Base-by-base conservation (phyloP, 441 rosid species). In the Cnidoscolus chayamansa region DNA sequence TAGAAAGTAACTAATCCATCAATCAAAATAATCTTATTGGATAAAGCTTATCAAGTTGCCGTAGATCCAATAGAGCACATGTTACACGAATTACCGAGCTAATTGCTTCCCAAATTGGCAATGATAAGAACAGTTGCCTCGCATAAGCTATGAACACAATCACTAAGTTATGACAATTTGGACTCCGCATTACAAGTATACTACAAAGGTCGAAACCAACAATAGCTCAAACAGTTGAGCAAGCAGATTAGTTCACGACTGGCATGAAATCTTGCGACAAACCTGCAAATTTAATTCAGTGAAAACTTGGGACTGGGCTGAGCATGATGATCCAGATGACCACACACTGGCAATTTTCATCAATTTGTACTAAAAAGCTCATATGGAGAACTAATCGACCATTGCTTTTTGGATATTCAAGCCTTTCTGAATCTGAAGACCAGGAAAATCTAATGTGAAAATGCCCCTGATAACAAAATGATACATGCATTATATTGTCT, bases 21-120 rank as follows among this genome's bases (percentile, higher is more conserved):
- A 71, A 56, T 75, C 73, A 74, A 76, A 74, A 63, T 50, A 75
- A 73, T 79, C 74, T 74, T 71, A 83, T 76, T 73, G 16, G 82
- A 77, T 77, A 72, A 68, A 65, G 57, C 67, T 62, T 56, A 65
- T 65, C 67, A 61, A 31, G 37, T 55, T 56, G 65, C 57, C 78
- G 54, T 63, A 50, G 19, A 60, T 54, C 11, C 15, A 64, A 31
- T 25, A 75, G 74, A 77, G 76, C 32, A 78, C 65, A 65, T 7
- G 7, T 72, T 69, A 50, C 60, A 70, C 69, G 63, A 73, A 84
- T 75, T 65, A 63, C 69, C 77, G 59, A 31, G 73, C 66, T 59
- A 63, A 64, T 67, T 57, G 45, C 58, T 51, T 68, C 51, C 56
- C 15, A 40, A 53, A 50, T 63, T 35, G 48, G 35, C 11, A 20